Conservation (phyloP, 1,139 yeast genomes). For the Lodderomyces parapsilosis region DNA sequence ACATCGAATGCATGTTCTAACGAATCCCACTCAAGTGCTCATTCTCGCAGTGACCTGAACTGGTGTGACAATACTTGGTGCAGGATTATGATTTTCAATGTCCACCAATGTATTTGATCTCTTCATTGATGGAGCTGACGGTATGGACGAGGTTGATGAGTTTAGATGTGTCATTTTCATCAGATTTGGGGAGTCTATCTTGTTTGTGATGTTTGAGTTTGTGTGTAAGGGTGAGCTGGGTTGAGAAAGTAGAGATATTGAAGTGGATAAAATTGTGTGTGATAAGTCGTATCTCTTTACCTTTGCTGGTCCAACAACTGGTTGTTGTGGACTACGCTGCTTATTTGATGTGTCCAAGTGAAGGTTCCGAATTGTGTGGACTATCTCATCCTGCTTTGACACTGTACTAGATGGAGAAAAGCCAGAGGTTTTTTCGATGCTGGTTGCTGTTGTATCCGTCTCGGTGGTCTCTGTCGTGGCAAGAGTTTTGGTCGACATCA, state of each 20-base stretch:
- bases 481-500: background rate
- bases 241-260: slow-evolving; percentile 17
- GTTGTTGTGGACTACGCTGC: slow-evolving; percentile 3
- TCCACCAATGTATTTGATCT: slow-evolving; percentile 19
- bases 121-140: slow-evolving; percentile 14
- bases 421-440: background rate
- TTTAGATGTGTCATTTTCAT: slow-evolving; percentile 10
- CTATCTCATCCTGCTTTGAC: slow-evolving; percentile 2
- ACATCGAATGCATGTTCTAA: too few relatives aligned
- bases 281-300: slow-evolving; percentile 20
- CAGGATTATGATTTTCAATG: slow-evolving; percentile 25
- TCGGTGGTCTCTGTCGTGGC: slow-evolving; percentile 2
- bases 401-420: background rate
- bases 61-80: slow-evolving; percentile 45
- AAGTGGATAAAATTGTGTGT: slow-evolving; percentile 20
- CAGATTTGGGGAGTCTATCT: slow-evolving; percentile 16
- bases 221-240: slow-evolving; percentile 26
- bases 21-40: slow-evolving; percentile 34
- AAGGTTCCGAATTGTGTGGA: background rate
- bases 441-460: background rate
- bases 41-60: slow-evolving; percentile 47
- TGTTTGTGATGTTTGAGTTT: slow-evolving; percentile 29
- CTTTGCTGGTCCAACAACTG: slow-evolving; percentile 2
- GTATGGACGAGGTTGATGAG: slow-evolving; percentile 12
- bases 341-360: slow-evolving; percentile 1